Evolutionary conservation across 345 rosid species (phyloP).

Genomic region (Salix caprea): DNA sequence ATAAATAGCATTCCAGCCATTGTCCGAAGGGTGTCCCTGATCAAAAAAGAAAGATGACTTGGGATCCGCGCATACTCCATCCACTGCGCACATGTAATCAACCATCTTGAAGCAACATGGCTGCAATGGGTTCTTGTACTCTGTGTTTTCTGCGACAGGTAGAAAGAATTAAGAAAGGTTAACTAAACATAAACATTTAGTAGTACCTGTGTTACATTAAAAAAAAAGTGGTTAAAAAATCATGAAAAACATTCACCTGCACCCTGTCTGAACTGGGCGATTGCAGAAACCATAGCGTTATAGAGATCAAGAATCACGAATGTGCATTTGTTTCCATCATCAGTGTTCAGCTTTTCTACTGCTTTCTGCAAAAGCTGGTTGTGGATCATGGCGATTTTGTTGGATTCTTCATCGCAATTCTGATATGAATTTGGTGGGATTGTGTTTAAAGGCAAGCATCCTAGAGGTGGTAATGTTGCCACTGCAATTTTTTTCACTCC

Average conservation of each 20-base stretch:
- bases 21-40: no score
- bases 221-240: background rate
- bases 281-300: constrained; percentile 15
- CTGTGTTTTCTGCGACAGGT: no score
- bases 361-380: constrained; percentile 16
- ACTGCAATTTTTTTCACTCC: no score
- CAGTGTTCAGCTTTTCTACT: constrained; percentile 18
- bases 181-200: no score
- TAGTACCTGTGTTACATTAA: background rate
- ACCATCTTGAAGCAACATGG: no score
- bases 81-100: no score
- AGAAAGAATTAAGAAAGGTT: no score
- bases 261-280: background rate
- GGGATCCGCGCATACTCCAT: no score
- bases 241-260: constrained; percentile 2
- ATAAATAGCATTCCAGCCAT: no score
- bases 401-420: constrained; percentile 20
- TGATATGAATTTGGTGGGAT: constrained; percentile 4
- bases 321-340: background rate
- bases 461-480: background rate
- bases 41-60: no score
- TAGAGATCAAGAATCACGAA: constrained; percentile 29
- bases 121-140: background rate
- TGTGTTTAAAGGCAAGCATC: constrained; percentile 29
- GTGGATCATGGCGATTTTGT: constrained; percentile 17